A percentile compares a stretch with the other conserved stretches of the same genome.
phyloP scores from a whole-genome alignment of 2,329 filamentous ascomycete genomes.

The Pestalotiopsis sp. region DNA sequence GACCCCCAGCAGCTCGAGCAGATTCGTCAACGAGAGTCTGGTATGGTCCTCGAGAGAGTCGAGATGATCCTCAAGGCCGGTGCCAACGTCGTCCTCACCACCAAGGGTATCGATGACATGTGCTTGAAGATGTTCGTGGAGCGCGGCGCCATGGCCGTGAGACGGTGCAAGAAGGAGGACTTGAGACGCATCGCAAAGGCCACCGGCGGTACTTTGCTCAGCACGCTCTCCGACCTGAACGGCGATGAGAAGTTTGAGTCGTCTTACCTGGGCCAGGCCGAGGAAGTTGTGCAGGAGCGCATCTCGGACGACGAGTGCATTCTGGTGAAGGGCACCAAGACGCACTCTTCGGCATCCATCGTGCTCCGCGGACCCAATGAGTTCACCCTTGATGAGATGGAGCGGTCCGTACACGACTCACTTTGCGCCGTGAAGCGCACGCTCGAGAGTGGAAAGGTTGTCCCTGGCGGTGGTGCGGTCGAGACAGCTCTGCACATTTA shows the following conservation, averaged over 20 bases:
- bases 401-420: conserved; percentile 96
- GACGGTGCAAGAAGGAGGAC: conserved; percentile 98
- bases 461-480: conserved; percentile 93
- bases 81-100: conserved; percentile 94
- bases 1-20: conserved; percentile 97
- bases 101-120: conserved; percentile 97
- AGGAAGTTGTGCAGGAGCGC: conserved; percentile 96
- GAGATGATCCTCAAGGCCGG: conserved; percentile 98
- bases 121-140: conserved; percentile 94
- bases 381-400: conserved; percentile 97
- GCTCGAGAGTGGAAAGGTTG: conserved; percentile 93
- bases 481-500: conserved; percentile 99
- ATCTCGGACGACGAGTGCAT: conserved; percentile 99
- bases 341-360: conserved; percentile 90
- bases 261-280: conserved; percentile 85
- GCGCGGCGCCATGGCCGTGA: conserved; percentile 91
- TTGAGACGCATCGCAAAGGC: conserved; percentile 93
- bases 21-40: conserved; percentile 89
- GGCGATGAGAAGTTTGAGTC: conserved; percentile 96
- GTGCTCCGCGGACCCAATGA: conserved; percentile 96
- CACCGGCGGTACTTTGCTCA: conserved; percentile 89
- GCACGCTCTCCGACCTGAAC: conserved; percentile 93
- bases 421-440: conserved; percentile 97
- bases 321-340: conserved; percentile 92
- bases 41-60: conserved; percentile 90